Percentiles rank a stretch among this genome's conserved stretches.
phyloP scores from a whole-genome alignment of 345 rosid species.

The Gossypium stocksii region DNA sequence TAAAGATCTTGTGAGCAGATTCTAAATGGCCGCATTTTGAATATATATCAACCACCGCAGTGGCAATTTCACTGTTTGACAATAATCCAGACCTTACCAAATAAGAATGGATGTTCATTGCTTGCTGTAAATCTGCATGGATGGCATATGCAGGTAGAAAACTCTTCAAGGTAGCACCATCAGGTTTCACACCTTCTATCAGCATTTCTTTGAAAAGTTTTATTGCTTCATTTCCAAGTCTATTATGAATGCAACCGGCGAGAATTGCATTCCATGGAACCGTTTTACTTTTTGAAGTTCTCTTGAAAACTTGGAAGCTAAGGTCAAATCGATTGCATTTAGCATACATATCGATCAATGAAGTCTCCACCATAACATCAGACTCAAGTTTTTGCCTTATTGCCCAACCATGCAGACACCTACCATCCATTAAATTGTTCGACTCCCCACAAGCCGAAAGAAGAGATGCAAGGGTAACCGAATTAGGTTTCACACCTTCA shows the following conservation, averaged over 20 bases:
- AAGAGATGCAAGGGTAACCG: conserved; percentile 61
- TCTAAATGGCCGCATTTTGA: conserved; percentile 61
- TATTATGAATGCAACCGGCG: conserved; percentile 50
- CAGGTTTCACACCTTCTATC: conserved; percentile 37
- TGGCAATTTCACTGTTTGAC: conserved; percentile 44
- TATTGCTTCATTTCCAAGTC: conserved; percentile 39
- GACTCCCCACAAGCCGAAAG: conserved; percentile 60
- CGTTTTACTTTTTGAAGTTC: conserved; percentile 45
- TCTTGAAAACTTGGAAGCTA: conserved; percentile 49
- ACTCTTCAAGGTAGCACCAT: conserved; percentile 53
- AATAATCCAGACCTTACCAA: conserved; percentile 46
- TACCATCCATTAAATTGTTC: conserved; percentile 42
- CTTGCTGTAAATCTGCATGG: conserved; percentile 48
- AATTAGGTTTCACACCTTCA: conserved; percentile 48
- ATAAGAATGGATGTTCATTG: conserved; percentile 48
- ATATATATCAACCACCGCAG: conserved; percentile 51
- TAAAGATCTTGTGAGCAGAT: conserved; percentile 45
- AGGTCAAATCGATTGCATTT: conserved; percentile 51
- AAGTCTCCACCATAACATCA: conserved; percentile 55
- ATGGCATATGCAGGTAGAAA: conserved; percentile 59
- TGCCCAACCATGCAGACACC: conserved; percentile 75
- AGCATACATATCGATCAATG: conserved; percentile 85
- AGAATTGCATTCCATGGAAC: conserved; percentile 75
- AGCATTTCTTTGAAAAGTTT: conserved; percentile 49
- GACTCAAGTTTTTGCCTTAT: conserved; percentile 44